A percentile compares a stretch with the other conserved stretches of the same genome.
Conservation (phyloP, 129 eudicot genomes). For the Centaurea solstitialis region DNA sequence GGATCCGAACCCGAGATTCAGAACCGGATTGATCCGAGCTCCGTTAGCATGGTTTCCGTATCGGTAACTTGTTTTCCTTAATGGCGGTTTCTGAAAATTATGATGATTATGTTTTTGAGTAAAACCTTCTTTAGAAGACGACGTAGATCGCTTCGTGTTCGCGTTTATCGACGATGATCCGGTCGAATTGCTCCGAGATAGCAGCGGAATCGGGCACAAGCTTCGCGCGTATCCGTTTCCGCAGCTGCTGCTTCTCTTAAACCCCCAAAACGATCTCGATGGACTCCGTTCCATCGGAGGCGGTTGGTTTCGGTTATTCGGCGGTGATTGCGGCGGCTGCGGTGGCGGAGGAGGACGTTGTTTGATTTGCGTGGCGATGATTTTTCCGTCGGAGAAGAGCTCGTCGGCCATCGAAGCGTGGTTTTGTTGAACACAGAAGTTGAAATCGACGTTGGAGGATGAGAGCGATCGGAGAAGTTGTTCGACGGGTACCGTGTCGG, state of each 20-base stretch:
- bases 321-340: constrained; percentile 20
- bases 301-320: neutral
- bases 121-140: constrained; percentile 38
- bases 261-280: constrained; percentile 71
- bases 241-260: constrained; percentile 79
- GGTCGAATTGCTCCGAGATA: constrained; percentile 80
- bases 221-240: constrained; percentile 68
- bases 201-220: constrained; percentile 68
- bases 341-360: constrained; percentile 9
- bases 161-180: constrained; percentile 58
- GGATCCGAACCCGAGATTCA: constrained; percentile 81
- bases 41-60: constrained; percentile 27
- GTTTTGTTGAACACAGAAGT: constrained; percentile 56
- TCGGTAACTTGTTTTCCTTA: constrained; percentile 47
- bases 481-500: constrained; percentile 62
- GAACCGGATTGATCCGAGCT: constrained; percentile 56
- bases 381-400: constrained; percentile 33
- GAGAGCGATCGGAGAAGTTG: constrained; percentile 54
- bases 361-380: constrained; percentile 29
- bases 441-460: constrained; percentile 56
- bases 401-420: constrained; percentile 38
- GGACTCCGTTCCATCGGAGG: constrained; percentile 21
- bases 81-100: constrained; percentile 66
- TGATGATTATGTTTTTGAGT: constrained; percentile 36
- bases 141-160: constrained; percentile 38